These are phyloP conservation scores for Podospora tetraspora DNA, from an alignment of 495 filamentous ascomycete species.

Conservation along the genomic window DNA sequence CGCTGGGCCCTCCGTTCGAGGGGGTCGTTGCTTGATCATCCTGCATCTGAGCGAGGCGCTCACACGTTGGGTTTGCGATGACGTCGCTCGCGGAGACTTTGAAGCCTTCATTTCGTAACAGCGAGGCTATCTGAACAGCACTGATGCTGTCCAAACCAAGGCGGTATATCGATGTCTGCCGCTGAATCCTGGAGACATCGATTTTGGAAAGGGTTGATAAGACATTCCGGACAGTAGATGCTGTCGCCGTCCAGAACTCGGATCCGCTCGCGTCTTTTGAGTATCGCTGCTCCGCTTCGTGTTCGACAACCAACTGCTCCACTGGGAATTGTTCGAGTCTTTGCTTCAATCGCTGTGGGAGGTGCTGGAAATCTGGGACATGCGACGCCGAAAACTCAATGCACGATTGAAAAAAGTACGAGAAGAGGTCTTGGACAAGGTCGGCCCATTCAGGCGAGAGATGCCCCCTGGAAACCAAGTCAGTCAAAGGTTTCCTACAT, in stretches of 20 bases:
- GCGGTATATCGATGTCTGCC: conserved; percentile 65
- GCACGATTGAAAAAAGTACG: conserved; percentile 34
- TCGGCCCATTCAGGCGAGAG: conserved; percentile 37
- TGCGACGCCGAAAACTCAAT: conserved; percentile 33
- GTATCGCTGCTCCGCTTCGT: neutral
- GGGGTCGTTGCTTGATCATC: neutral
- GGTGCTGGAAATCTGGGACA: conserved; percentile 2
- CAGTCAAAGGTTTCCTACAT: neutral
- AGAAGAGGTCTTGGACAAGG: conserved; percentile 46
- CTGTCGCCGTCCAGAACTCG: conserved; percentile 46
- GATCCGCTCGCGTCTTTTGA: neutral
- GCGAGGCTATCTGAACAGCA: conserved; percentile 67
- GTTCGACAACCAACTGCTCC: neutral
- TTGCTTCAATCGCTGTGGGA: conserved; percentile 5
- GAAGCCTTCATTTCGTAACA: conserved; percentile 54
- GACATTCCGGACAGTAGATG: conserved; percentile 48
- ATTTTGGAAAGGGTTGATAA: conserved; percentile 51
- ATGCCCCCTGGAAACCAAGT: conserved; percentile 21
- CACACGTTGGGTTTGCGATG: conserved; percentile 54
- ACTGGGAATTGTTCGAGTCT: neutral
- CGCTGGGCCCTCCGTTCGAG: neutral
- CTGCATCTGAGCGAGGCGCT: conserved; percentile 23
- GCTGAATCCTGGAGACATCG: conserved; percentile 50
- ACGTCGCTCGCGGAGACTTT: conserved; percentile 60
- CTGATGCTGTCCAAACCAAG: conserved; percentile 86